Conservation (phyloP, 2,329 filamentous ascomycete genomes). For the Penicillium capsulatum region DNA sequence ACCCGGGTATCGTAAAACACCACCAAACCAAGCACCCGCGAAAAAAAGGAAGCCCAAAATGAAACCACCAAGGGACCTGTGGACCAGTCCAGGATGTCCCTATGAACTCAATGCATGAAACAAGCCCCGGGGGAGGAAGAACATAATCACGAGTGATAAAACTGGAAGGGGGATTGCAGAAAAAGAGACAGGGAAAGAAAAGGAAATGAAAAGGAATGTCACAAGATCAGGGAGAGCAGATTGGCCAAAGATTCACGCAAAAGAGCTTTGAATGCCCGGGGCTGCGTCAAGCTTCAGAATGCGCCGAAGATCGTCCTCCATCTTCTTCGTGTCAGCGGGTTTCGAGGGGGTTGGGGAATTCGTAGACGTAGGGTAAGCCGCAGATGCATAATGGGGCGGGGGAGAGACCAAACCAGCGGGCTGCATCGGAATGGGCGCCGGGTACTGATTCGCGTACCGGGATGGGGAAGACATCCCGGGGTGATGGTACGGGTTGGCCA, state of each 20-base stretch:
- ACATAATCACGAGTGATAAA: too few relatives aligned
- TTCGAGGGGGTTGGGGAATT: constrained; percentile 25
- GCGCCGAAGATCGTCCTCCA: constrained; percentile 48
- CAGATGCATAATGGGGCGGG: constrained; percentile 19
- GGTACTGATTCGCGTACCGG: constrained; percentile 22
- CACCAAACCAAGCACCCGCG: constrained; percentile 16
- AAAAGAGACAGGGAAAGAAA: too few relatives aligned
- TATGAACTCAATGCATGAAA: constrained; percentile 17
- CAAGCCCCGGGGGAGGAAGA: constrained; percentile 11
- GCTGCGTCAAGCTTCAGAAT: constrained; percentile 44
- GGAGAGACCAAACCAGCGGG: constrained; percentile 22
- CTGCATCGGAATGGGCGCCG: constrained; percentile 9
- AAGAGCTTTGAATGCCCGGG: constrained; percentile 32
- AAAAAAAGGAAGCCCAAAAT: constrained; percentile 12
- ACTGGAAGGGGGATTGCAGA: too few relatives aligned
- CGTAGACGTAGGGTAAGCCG: constrained; percentile 20
- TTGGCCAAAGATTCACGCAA: constrained; percentile 6
- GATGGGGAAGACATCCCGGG: constrained; percentile 13
- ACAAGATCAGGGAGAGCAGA: constrained; percentile 1
- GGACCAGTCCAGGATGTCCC: constrained; percentile 20
- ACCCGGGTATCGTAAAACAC: constrained; percentile 19
- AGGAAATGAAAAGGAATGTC: constrained; percentile 4
- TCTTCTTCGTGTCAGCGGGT: constrained; percentile 40
- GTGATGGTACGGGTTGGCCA: neutral
- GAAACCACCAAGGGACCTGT: constrained; percentile 15